Conservation (phyloP, 371 early-diverging fungal species). For the Mortierella sp. region DNA sequence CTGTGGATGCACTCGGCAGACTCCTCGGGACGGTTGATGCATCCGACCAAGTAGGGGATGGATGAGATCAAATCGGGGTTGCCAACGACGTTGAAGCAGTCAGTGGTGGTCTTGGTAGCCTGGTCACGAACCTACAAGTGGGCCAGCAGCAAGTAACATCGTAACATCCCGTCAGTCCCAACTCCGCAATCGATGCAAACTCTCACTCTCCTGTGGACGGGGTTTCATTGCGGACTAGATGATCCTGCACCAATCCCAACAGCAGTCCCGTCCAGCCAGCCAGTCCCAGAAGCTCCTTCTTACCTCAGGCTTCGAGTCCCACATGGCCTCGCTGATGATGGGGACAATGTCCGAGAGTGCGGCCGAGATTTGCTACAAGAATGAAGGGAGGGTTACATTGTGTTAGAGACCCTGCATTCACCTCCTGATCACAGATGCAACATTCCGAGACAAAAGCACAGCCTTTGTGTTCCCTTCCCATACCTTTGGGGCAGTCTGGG, state of each 20-base stretch:
- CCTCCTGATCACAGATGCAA: background rate
- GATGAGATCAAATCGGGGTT: slow-evolving; percentile 76
- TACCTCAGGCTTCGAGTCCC: slow-evolving; percentile 81
- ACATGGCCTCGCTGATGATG: slow-evolving; percentile 78
- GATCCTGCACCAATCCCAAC: background rate
- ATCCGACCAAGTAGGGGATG: slow-evolving; percentile 69
- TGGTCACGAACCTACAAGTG: slow-evolving; percentile 44
- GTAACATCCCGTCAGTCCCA: no score
- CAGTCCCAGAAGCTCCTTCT: no score
- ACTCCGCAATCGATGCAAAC: no score
- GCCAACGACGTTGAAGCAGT: slow-evolving; percentile 58
- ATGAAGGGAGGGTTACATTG: background rate
- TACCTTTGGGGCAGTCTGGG: slow-evolving; percentile 53
- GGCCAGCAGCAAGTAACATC: no score
- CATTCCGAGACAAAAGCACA: no score
- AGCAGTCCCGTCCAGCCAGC: no score
- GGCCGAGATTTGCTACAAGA: slow-evolving; percentile 61
- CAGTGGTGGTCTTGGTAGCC: slow-evolving; percentile 42
- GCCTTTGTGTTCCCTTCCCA: no score
- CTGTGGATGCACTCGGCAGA: slow-evolving; percentile 71
- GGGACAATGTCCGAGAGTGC: slow-evolving; percentile 80
- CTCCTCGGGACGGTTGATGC: slow-evolving; percentile 72
- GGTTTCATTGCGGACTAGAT: no score
- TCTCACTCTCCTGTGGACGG: no score
- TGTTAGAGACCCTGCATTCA: background rate